Percentiles rank a stretch among this genome's conserved stretches.
These are phyloP conservation scores for Mycena venus DNA, from an alignment of 768 basidiomycete species.

Conservation along the genomic window DNA sequence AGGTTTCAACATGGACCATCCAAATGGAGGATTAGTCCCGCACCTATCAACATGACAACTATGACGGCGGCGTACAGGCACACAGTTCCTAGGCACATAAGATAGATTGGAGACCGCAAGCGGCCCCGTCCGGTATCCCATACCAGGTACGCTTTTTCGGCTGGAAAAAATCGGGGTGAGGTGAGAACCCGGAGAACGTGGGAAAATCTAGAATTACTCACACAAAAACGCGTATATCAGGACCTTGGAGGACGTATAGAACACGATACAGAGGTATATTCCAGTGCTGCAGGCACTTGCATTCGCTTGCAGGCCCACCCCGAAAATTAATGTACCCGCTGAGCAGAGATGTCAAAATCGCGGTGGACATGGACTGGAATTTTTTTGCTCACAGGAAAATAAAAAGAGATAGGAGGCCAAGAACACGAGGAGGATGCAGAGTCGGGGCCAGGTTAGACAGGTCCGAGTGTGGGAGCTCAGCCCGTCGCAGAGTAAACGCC, in stretches of 20 bases:
- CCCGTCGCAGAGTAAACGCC: background rate
- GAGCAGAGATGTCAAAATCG: background rate
- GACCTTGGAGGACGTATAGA: slow-evolving; percentile 58
- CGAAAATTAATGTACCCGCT: slow-evolving; percentile 60
- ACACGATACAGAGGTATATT: slow-evolving; percentile 57
- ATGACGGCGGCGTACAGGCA: slow-evolving; percentile 55
- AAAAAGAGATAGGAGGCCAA: slow-evolving; percentile 60
- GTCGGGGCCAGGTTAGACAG: slow-evolving; percentile 52
- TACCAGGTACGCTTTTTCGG: slow-evolving; percentile 63
- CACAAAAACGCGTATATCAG: slow-evolving; percentile 63
- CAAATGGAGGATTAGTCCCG: slow-evolving; percentile 9
- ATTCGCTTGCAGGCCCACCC: slow-evolving; percentile 56
- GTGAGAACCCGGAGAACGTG: background rate
- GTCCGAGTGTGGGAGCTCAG: background rate
- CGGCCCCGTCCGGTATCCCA: slow-evolving; percentile 53
- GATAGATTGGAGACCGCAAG: slow-evolving; percentile 56
- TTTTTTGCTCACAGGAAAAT: slow-evolving; percentile 48
- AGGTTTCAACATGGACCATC: background rate
- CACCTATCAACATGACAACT: slow-evolving; percentile 53
- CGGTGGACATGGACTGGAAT: background rate
- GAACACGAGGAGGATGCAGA: slow-evolving; percentile 57
- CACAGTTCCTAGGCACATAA: slow-evolving; percentile 54
- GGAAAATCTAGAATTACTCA: slow-evolving; percentile 40
- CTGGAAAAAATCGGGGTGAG: slow-evolving; percentile 35
- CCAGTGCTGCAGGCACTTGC: slow-evolving; percentile 53